Evolutionary conservation across 2,329 filamentous ascomycete genomes (phyloP), one percentile per base, ranked within the genome.

Genomic region (Xenosphaeropsis pyriputrescens): DNA sequence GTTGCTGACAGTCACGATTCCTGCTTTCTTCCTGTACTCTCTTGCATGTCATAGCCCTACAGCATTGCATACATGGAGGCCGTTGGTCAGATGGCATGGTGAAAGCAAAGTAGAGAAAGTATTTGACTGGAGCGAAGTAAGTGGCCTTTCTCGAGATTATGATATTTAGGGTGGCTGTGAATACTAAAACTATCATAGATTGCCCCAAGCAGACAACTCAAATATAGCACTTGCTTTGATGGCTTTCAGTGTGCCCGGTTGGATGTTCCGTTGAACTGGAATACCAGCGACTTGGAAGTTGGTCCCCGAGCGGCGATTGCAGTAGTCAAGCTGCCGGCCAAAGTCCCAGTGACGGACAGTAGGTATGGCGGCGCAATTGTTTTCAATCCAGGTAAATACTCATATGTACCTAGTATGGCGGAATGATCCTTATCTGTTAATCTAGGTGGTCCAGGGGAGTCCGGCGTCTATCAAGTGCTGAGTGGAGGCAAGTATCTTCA

Each of bases 241-340:
- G 45, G 45, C 9, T 54, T 52, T 35, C 45, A 57, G 37, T 65
- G 62, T 40, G 59, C 61, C 4, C 49, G 55, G 11, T 47, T 65
- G 7, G 45, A 57, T 17, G 45, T 64, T 2, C 62, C 62, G 1
- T 46, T 65, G 34, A 56, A 54, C 43, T 58, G 54, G 49, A 55
- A 57, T 26, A 45, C 39, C 7, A 47, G 45, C 5, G 47, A 48
- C 15, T 26, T 26, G 22, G 43, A 49, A 39, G 34, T 50, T 26
- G 18, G 47, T 38, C 40, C 43, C 18, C 43, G 50, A 14, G 56
- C 57, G 7, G 50, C 50, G 4, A 43, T 67, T 32, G 60, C 62
- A 1, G 52, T 66, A 12, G 51, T 61, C 19, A 58, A 57, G 32
- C 45, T 51, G 3, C 57, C 62, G 2, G 61, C 61, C 6, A 49